phyloP scores from a whole-genome alignment of 768 basidiomycete species.

The Flagelloscypha sp. region DNA sequence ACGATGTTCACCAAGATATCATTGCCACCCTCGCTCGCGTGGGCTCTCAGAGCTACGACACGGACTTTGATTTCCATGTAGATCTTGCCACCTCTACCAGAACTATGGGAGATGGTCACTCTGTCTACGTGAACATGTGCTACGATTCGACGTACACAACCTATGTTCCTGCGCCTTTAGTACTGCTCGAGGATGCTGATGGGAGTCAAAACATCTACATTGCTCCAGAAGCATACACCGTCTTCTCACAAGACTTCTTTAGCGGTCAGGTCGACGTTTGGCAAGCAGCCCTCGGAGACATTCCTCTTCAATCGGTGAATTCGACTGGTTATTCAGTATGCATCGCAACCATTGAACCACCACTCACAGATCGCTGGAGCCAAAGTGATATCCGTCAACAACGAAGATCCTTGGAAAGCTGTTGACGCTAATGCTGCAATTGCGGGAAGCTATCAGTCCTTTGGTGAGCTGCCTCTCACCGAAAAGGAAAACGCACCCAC shows the following conservation, averaged over 20 bases:
- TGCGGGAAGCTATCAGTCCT: constrained; percentile 22
- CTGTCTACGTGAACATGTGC: constrained; percentile 46
- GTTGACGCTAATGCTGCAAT: constrained; percentile 23
- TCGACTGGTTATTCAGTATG: neutral
- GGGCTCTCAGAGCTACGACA: constrained; percentile 30
- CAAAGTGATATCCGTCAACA: constrained; percentile 24
- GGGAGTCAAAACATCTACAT: constrained; percentile 43
- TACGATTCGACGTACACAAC: constrained; percentile 43
- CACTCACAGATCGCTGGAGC: constrained; percentile 23
- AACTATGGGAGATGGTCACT: constrained; percentile 51
- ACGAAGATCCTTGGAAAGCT: constrained; percentile 20
- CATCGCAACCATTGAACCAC: neutral
- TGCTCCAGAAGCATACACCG: constrained; percentile 31
- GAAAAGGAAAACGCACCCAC: too few relatives aligned
- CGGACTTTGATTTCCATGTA: constrained; percentile 49
- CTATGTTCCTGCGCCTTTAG: constrained; percentile 42
- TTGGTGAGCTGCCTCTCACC: too few relatives aligned
- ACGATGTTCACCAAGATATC: constrained; percentile 52
- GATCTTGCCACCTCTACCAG: constrained; percentile 47
- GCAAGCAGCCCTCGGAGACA: constrained; percentile 22
- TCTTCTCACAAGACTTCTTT: constrained; percentile 19
- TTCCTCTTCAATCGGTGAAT: constrained; percentile 34
- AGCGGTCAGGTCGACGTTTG: constrained; percentile 19
- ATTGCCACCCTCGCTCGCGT: constrained; percentile 42
- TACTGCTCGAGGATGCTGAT: constrained; percentile 35